Percentiles rank a stretch among this genome's conserved stretches.
Evolutionary conservation across 768 basidiomycete genomes (phyloP).

Genomic region (Tylopilus cervinicoccineus): DNA sequence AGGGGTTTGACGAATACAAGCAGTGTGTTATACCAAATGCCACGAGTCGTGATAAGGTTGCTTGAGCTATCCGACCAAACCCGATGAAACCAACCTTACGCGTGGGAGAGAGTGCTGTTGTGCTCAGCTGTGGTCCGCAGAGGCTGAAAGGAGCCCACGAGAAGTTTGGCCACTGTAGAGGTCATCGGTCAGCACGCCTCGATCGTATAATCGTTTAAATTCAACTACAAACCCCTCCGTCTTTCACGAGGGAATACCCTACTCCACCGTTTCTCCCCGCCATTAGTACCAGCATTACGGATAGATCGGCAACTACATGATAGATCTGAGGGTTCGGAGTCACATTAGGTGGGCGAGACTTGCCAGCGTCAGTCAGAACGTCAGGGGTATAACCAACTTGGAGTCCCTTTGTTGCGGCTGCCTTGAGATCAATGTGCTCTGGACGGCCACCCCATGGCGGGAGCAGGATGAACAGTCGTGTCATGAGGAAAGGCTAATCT

Average conservation of each 20-base stretch:
- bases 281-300: conserved; percentile 91
- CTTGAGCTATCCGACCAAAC: conserved; percentile 91
- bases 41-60: conserved; percentile 71
- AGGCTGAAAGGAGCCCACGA: conserved; percentile 82
- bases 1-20: conserved; percentile 61
- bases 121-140: conserved; percentile 78
- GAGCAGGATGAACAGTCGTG: neutral
- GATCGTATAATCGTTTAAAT: neutral
- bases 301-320: conserved; percentile 79
- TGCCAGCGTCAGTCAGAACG: conserved; percentile 88
- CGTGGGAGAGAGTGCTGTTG: conserved; percentile 42
- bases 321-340: neutral
- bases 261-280: conserved; percentile 77
- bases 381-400: conserved; percentile 90
- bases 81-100: conserved; percentile 89
- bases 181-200: neutral
- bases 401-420: conserved; percentile 56
- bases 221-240: conserved; percentile 53
- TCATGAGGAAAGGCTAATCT: conserved; percentile 11
- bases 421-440: conserved; percentile 80
- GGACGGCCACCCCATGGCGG: neutral
- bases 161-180: conserved; percentile 68
- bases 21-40: conserved; percentile 79
- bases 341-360: conserved; percentile 3
- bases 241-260: conserved; percentile 59